These are phyloP conservation scores for Jackrogersella minutella DNA, from an alignment of 495 filamentous ascomycete species.

Conservation along the genomic window DNA sequence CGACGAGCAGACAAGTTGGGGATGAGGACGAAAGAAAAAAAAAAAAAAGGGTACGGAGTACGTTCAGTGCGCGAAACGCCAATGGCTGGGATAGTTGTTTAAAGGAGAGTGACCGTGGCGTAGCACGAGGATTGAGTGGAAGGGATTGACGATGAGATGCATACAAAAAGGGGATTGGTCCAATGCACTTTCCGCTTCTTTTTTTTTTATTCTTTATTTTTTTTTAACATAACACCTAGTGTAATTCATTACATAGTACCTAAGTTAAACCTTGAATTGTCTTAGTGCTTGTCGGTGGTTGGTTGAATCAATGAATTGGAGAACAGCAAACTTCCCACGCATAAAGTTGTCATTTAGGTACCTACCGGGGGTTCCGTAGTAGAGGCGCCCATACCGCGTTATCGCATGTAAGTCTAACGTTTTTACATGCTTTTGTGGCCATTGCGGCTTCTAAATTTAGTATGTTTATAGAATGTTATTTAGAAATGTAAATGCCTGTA, in stretches of 20 bases:
- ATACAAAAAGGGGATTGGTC: constrained; percentile 41
- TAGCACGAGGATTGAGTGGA: constrained; percentile 8
- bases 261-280: constrained; percentile 30
- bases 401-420: constrained; percentile 6
- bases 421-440: neutral
- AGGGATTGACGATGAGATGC: constrained; percentile 32
- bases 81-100: constrained; percentile 28
- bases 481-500: too few relatives aligned
- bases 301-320: neutral
- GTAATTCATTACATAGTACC: constrained; percentile 7
- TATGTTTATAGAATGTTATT: neutral
- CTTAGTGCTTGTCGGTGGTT: neutral
- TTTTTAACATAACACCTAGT: neutral
- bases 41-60: neutral
- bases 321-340: constrained; percentile 20
- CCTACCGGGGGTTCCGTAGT: constrained; percentile 18
- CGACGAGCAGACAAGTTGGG: constrained; percentile 1
- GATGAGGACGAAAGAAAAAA: neutral
- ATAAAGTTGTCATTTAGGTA: constrained; percentile 39
- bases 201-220: neutral
- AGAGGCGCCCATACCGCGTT: constrained; percentile 1
- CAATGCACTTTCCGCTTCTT: constrained; percentile 2
- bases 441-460: neutral
- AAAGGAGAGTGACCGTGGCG: constrained; percentile 26
- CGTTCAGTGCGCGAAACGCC: constrained; percentile 3